phyloP scores from a whole-genome alignment of 2,329 filamentous ascomycete genomes.

The Ilyonectria destructans region DNA sequence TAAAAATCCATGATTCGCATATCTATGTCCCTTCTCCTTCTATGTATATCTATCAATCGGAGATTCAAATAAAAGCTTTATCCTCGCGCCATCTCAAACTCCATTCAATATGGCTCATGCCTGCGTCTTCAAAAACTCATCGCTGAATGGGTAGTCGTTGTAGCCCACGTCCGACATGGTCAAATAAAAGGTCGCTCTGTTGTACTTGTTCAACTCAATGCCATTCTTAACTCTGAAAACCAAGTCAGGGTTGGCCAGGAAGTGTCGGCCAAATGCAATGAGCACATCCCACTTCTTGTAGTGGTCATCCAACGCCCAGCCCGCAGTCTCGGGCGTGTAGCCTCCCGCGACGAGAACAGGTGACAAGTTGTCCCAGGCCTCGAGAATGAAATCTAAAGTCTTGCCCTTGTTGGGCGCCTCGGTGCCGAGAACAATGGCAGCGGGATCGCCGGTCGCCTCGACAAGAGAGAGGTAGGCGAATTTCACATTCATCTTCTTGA shows the following conservation, averaged over 20 bases:
- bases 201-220: conserved; percentile 44
- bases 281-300: conserved; percentile 51
- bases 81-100: background rate
- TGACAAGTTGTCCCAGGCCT: conserved; percentile 50
- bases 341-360: conserved; percentile 50
- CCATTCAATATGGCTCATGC: background rate
- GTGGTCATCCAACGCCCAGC: conserved; percentile 41
- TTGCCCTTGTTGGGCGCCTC: conserved; percentile 52
- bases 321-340: conserved; percentile 43
- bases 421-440: conserved; percentile 23
- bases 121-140: background rate
- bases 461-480: conserved; percentile 51
- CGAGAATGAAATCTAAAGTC: conserved; percentile 51
- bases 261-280: conserved; percentile 50
- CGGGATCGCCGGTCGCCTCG: conserved; percentile 48
- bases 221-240: conserved; percentile 48
- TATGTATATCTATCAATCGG: too few relatives aligned
- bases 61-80: too few relatives aligned
- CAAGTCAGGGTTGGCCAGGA: conserved; percentile 51
- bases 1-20: too few relatives aligned
- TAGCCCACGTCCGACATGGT: conserved; percentile 39
- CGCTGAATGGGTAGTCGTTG: conserved; percentile 42
- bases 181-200: conserved; percentile 48
- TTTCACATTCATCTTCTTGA: conserved; percentile 49
- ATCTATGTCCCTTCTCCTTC: too few relatives aligned